phyloP scores from a whole-genome alignment of 2,329 filamentous ascomycete genomes.

The Diplodia sapinea region DNA sequence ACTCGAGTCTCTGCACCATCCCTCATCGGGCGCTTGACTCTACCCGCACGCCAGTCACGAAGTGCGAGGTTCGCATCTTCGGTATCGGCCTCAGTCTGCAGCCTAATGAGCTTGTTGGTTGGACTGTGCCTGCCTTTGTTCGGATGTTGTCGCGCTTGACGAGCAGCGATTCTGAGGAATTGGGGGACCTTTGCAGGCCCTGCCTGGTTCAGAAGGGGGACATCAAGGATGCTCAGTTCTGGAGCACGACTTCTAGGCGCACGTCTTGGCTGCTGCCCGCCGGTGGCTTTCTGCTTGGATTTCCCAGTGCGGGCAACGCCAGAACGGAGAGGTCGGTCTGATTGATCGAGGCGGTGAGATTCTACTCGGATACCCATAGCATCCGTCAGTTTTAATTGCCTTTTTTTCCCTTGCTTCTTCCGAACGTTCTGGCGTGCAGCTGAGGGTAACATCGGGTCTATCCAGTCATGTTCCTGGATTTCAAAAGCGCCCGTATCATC shows the following conservation, averaged over 20 bases:
- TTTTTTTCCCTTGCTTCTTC: slow-evolving; percentile 37
- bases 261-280: neutral
- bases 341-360: slow-evolving; percentile 23
- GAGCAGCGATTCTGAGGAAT: slow-evolving; percentile 63
- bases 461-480: slow-evolving; percentile 53
- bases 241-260: slow-evolving; percentile 36
- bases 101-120: slow-evolving; percentile 57
- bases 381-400: slow-evolving; percentile 48
- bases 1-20: neutral
- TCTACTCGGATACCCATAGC: slow-evolving; percentile 38
- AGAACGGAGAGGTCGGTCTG: neutral
- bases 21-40: slow-evolving; percentile 37
- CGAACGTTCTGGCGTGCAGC: slow-evolving; percentile 36
- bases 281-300: neutral
- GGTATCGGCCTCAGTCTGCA: slow-evolving; percentile 61
- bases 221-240: slow-evolving; percentile 60
- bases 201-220: slow-evolving; percentile 29
- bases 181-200: slow-evolving; percentile 47
- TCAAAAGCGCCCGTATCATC: slow-evolving; percentile 38
- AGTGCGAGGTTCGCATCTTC: slow-evolving; percentile 59
- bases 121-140: slow-evolving; percentile 60
- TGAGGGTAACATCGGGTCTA: slow-evolving; percentile 50
- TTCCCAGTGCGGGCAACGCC: neutral
- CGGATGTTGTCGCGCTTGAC: slow-evolving; percentile 55
- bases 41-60: slow-evolving; percentile 58